Base-by-base conservation (phyloP, 75 land plant genomes). In the Picea sitchensis region DNA sequence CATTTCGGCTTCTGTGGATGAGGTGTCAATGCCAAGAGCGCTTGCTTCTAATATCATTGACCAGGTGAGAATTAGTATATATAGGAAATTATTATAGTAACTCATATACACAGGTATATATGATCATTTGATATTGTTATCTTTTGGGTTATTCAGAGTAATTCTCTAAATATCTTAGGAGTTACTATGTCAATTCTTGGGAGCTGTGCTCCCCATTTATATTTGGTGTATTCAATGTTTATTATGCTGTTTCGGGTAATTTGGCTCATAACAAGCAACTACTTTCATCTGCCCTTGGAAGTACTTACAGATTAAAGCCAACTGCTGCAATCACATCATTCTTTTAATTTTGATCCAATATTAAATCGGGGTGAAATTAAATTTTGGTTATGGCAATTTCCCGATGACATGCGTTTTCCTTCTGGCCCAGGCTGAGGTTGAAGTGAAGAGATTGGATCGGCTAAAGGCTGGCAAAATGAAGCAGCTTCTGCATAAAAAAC, bases 1-100 rank as follows among this genome's bases (percentile, higher is more conserved):
- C 61, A 74, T 87, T 68, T 38, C 80, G 54, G 80, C 83, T 41
- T 64, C 79, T 58, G 89, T 78, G 2, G 78, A 79, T 41, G 84
- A 87, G 36, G 77, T 87, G 59, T 58, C 77, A 30, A 60, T 75
- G 23, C 84, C 88, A 26, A 69, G 84, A 62, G 81, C 88, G 4
- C 87, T 87, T 58, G 75, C 88, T 5, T n/a, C 81, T 26, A 87
- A 85, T 56, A 78, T 64, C 56, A 85, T 87, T 54, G 88, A 85
- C 57, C 78, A 87, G 88, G 89, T 86, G 13, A 51, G 81, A 47
- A 64, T 54, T n/a, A 7, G 1, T 26, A 54, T 61, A 51, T 51
- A 51, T 51, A 51, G 56, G 56, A 51, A 51, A 51, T 51, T 51
- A 51, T 51, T 51, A 47, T 47, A 47, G 54, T 9, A 9, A 9